phyloP scores from a whole-genome alignment of 805 yeast genomes.

The Cyberlindnera mycetangii region DNA sequence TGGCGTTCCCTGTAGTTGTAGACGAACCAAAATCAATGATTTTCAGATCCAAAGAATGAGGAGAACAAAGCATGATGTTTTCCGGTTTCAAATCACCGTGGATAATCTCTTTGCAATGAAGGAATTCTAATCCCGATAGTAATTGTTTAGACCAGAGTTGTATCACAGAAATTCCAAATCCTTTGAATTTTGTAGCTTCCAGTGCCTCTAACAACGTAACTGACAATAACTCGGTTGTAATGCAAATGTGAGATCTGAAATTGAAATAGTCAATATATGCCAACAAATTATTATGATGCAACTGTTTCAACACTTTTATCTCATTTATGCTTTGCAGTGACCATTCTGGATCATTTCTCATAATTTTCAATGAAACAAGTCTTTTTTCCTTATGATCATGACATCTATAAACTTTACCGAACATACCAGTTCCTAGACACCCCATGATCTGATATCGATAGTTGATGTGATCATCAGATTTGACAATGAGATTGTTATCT shows the following conservation, averaged over 20 bases:
- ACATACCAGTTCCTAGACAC: constrained; percentile 73
- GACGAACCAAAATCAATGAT: constrained; percentile 83
- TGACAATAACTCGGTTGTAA: constrained; percentile 69
- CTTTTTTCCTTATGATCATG: constrained; percentile 59
- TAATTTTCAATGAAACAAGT: constrained; percentile 70
- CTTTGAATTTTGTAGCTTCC: constrained; percentile 47
- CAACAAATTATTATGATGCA: constrained; percentile 35
- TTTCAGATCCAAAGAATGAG: constrained; percentile 48
- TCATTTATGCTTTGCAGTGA: constrained; percentile 77
- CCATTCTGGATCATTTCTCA: constrained; percentile 71
- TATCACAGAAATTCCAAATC: constrained; percentile 42
- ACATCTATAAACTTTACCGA: constrained; percentile 74
- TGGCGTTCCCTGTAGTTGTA: constrained; percentile 55
- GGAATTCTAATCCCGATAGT: constrained; percentile 53
- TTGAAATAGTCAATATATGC: constrained; percentile 66
- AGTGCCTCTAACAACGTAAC: constrained; percentile 61
- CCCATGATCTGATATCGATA: constrained; percentile 64
- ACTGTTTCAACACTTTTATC: constrained; percentile 57
- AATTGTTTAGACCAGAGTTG: constrained; percentile 51
- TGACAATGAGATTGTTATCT: constrained; percentile 56
- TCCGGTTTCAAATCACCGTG: constrained; percentile 91
- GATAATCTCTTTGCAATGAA: constrained; percentile 56
- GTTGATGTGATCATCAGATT: constrained; percentile 67
- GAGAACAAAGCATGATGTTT: constrained; percentile 58
- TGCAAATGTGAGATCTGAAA: constrained; percentile 81